These are phyloP conservation scores for Globisporangium apiculatum DNA, from an alignment of 352 stramenopile genomes.

Conservation along the genomic window DNA sequence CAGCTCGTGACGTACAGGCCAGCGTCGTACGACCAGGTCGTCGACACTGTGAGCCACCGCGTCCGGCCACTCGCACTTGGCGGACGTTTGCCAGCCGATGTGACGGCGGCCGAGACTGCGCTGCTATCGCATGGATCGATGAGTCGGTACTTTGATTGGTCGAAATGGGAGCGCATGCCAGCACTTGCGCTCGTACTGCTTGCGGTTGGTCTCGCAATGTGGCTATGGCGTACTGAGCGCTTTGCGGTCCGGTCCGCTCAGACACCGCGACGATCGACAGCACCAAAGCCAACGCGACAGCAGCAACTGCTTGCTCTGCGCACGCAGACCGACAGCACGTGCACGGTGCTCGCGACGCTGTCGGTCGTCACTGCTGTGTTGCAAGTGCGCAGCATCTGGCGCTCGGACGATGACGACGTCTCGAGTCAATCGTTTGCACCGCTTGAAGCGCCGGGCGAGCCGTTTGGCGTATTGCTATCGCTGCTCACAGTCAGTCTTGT, in stretches of 20 bases:
- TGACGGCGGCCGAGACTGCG: conserved; percentile 5
- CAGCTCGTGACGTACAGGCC: conserved; percentile 38
- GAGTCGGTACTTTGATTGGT: too few species aligned
- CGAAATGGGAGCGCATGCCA: too few species aligned
- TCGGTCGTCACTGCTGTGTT: conserved; percentile 37
- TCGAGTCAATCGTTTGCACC: too few species aligned
- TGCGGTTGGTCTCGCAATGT: conserved; percentile 13
- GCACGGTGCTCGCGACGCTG: conserved; percentile 22
- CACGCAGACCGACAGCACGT: conserved; percentile 25
- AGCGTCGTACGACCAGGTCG: conserved; percentile 22
- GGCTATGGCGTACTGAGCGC: conserved; percentile 29
- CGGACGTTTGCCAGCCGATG: conserved; percentile 5
- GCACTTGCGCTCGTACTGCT: conserved; percentile 24
- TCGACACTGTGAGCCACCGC: conserved; percentile 19
- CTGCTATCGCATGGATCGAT: too few species aligned
- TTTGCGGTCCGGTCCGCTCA: neutral
- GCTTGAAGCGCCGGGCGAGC: too few species aligned
- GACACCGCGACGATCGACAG: too few species aligned
- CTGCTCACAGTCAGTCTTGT: conserved; percentile 9
- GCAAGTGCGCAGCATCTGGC: conserved; percentile 57
- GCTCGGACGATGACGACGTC: conserved; percentile 6
- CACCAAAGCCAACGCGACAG: conserved; percentile 13
- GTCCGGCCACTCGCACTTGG: conserved; percentile 9
- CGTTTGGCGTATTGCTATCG: too few species aligned
- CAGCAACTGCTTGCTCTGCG: conserved; percentile 27